phyloP scores from a whole-genome alignment of 352 stramenopile species.

The Plasmopara muralis region DNA sequence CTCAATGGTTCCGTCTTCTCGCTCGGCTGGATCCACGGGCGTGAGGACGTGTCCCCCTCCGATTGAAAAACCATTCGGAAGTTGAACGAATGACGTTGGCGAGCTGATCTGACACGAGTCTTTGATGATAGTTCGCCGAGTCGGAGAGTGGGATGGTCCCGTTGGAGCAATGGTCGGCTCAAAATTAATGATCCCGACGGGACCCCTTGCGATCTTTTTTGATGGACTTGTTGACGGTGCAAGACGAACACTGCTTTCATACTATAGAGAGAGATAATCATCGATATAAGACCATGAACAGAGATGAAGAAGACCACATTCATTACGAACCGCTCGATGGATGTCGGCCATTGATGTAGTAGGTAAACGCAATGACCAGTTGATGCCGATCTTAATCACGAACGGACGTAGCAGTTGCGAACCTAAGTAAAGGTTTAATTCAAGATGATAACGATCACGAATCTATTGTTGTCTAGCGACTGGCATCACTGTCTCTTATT shows the following conservation, averaged over 20 bases:
- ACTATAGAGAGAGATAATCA: constrained; percentile 7
- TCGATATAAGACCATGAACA: constrained; percentile 3
- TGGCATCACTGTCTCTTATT: constrained; percentile 31
- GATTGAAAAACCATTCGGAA: constrained; percentile 36
- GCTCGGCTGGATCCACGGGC: constrained; percentile 32
- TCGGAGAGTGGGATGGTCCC: constrained; percentile 20
- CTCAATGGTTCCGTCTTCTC: constrained; percentile 52
- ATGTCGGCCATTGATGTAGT: constrained; percentile 1
- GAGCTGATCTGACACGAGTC: constrained; percentile 35
- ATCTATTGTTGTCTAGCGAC: constrained; percentile 39
- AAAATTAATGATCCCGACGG: constrained; percentile 51
- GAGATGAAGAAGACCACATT: background rate
- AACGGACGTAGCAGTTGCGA: constrained; percentile 19
- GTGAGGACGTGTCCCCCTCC: constrained; percentile 37
- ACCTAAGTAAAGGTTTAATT: constrained; percentile 9
- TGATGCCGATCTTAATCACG: constrained; percentile 3
- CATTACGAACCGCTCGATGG: constrained; percentile 10
- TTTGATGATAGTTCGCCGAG: constrained; percentile 27
- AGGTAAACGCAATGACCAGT: no score
- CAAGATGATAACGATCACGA: constrained; percentile 8
- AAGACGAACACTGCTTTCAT: constrained; percentile 21
- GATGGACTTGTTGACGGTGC: constrained; percentile 54
- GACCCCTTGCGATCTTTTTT: constrained; percentile 29
- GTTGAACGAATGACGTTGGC: constrained; percentile 33
- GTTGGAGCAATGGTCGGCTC: constrained; percentile 32